Evolutionary conservation across 2,329 filamentous ascomycete genomes (phyloP).

Genomic region (Aspergillus sp.): DNA sequence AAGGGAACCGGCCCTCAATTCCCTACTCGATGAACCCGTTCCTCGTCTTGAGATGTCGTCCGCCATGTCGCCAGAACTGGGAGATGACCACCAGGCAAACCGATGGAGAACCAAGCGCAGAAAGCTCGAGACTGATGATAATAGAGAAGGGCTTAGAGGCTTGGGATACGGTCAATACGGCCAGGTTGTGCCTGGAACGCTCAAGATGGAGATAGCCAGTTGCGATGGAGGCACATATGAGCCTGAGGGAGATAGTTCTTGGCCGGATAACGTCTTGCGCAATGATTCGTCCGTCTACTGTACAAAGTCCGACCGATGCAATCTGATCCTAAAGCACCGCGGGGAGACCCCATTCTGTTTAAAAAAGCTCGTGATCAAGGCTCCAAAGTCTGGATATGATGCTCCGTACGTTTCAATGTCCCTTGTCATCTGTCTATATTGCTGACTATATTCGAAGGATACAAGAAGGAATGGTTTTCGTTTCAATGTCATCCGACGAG

Average conservation of each 20-base stretch:
- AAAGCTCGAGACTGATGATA: constrained; percentile 63
- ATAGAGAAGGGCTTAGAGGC: constrained; percentile 42
- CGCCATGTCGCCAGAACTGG: constrained; percentile 20
- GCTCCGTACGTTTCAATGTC: constrained; percentile 59
- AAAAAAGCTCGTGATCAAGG: constrained; percentile 82
- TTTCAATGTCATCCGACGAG: constrained; percentile 79
- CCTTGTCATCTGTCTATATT: constrained; percentile 3
- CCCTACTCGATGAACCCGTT: constrained; percentile 21
- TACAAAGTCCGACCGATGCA: constrained; percentile 81
- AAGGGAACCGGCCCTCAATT: constrained; percentile 13
- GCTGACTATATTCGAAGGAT: constrained; percentile 54
- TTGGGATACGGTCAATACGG: constrained; percentile 83
- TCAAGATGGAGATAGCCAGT: constrained; percentile 83
- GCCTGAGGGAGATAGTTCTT: constrained; percentile 50
- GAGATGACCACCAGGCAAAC: constrained; percentile 21
- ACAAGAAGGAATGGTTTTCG: constrained; percentile 86
- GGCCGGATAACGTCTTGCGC: constrained; percentile 75
- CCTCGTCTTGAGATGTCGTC: constrained; percentile 22
- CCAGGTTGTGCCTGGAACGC: constrained; percentile 74
- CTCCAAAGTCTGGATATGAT: constrained; percentile 74
- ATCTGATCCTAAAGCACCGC: constrained; percentile 77
- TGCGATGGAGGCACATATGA: constrained; percentile 76
- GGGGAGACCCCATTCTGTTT: constrained; percentile 76
- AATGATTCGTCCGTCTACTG: constrained; percentile 85
- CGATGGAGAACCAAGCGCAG: constrained; percentile 60